A percentile compares a stretch with the other conserved stretches of the same genome.
These are phyloP conservation scores for Cordia subcordata DNA, from an alignment of 257 asterid species.

Conservation along the genomic window DNA sequence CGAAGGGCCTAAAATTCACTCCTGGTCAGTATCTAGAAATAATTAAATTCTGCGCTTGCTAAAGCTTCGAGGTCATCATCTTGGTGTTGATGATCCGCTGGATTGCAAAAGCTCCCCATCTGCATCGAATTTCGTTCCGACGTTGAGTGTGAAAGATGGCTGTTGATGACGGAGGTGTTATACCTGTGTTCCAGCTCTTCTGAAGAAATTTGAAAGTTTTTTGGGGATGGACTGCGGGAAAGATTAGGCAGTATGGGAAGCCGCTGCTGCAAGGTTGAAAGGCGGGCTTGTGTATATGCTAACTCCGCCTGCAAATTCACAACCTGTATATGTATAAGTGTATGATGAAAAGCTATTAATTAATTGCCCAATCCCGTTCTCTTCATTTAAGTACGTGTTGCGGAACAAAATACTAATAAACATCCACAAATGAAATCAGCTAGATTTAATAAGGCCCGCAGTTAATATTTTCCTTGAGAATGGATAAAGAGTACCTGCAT, in stretches of 20 bases:
- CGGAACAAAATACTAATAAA: neutral
- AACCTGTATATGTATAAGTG: slow-evolving; percentile 38
- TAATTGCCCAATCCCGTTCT: neutral
- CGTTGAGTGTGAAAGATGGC: slow-evolving; percentile 8
- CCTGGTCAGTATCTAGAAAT: slow-evolving; percentile 51
- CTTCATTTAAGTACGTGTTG: too few relatives aligned
- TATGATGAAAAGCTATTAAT: neutral
- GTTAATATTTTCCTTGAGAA: too few relatives aligned
- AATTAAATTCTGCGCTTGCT: slow-evolving; percentile 49
- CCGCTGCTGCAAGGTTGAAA: slow-evolving; percentile 48
- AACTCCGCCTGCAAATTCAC: slow-evolving; percentile 80
- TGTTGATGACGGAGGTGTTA: slow-evolving; percentile 11
- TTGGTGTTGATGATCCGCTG: slow-evolving; percentile 24
- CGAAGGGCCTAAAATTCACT: slow-evolving; percentile 45
- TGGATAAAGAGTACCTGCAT: too few relatives aligned
- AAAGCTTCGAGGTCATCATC: slow-evolving; percentile 41
- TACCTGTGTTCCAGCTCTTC: slow-evolving; percentile 12
- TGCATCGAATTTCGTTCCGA: slow-evolving; percentile 28
- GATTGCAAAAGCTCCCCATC: slow-evolving; percentile 28
- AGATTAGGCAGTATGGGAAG: slow-evolving; percentile 9
- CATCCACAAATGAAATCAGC: neutral
- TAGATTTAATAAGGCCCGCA: neutral
- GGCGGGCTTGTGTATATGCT: slow-evolving; percentile 75
- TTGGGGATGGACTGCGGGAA: slow-evolving; percentile 11
- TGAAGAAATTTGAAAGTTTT: slow-evolving; percentile 22